These are phyloP conservation scores for Amphirosellinia nigrospora DNA, from an alignment of 495 filamentous ascomycete genomes.

Conservation along the genomic window DNA sequence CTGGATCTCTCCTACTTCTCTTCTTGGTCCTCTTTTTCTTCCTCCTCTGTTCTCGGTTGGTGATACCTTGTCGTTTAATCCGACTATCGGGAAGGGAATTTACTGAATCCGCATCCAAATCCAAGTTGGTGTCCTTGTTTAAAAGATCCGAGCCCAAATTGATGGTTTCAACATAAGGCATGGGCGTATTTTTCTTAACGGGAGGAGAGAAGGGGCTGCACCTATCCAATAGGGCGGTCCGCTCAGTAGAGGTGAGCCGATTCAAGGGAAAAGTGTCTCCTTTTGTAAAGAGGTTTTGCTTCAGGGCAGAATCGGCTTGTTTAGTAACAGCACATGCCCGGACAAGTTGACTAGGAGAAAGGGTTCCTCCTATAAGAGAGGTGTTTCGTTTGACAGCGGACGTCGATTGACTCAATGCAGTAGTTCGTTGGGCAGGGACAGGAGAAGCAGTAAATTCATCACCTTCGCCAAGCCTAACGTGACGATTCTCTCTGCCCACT, in stretches of 20 bases:
- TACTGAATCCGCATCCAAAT: not conserved
- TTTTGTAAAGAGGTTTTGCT: not conserved
- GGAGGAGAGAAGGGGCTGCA: not conserved
- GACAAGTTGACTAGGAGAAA: not conserved
- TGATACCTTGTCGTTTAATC: not conserved
- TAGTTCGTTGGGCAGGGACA: not conserved
- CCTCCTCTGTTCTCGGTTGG: not conserved
- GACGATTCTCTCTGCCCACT: not conserved
- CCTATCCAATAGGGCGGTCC: not conserved
- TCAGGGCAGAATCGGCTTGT: not conserved
- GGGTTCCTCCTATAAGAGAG: not conserved
- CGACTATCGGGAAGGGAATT: not conserved
- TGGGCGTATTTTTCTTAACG: not conserved
- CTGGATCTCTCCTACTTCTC: not conserved
- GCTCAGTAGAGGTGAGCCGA: not conserved
- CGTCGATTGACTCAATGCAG: not conserved
- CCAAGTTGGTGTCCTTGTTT: no score
- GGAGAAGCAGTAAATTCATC: constrained; percentile 5
- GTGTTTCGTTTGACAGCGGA: not conserved
- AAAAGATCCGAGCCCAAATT: not conserved
- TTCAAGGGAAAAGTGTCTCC: not conserved
- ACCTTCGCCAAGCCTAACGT: not conserved
- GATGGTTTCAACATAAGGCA: not conserved
- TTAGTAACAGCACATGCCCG: not conserved
- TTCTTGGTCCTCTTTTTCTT: not conserved